Percentiles rank a stretch among this genome's conserved stretches.
These are phyloP conservation scores for Cyberlindnera meyerae DNA, from an alignment of 805 yeast genomes.

Conservation along the genomic window DNA sequence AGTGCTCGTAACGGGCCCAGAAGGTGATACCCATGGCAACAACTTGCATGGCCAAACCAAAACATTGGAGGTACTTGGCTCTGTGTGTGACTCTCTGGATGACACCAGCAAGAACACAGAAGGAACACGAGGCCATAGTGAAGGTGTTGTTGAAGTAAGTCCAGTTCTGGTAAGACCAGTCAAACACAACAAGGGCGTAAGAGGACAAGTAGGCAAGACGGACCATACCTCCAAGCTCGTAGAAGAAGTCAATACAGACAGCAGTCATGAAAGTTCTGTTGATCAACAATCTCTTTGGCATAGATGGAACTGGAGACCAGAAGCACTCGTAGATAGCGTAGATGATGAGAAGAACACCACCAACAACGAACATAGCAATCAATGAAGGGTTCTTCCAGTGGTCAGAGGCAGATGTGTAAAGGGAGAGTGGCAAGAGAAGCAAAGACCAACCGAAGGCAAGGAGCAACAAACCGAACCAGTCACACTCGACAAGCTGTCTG, in stretches of 20 bases:
- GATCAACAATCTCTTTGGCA: conserved; percentile 32
- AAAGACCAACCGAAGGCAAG: conserved; percentile 37
- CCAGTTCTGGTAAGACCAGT: conserved; percentile 32
- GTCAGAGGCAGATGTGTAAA: conserved; percentile 29
- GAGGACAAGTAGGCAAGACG: conserved; percentile 31
- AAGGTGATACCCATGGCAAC: conserved; percentile 31
- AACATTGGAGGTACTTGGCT: conserved; percentile 32
- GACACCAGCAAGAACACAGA: conserved; percentile 34
- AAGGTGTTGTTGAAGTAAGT: conserved; percentile 34
- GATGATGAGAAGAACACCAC: conserved; percentile 31
- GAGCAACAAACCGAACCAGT: conserved; percentile 34
- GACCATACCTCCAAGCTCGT: conserved; percentile 28
- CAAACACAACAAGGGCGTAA: conserved; percentile 28
- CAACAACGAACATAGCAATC: conserved; percentile 41
- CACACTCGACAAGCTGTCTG: conserved; percentile 30
- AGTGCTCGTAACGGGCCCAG: conserved; percentile 24
- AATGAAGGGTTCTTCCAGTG: conserved; percentile 36
- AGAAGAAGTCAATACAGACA: conserved; percentile 31
- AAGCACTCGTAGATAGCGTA: conserved; percentile 34
- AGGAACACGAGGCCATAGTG: conserved; percentile 34
- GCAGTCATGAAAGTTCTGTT: conserved; percentile 36
- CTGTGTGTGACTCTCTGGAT: conserved; percentile 32
- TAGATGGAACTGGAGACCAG: conserved; percentile 33
- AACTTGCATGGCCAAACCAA: conserved; percentile 31
- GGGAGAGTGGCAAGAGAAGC: conserved; percentile 35